Base-by-base conservation (phyloP, 306 rosid genomes). In the Glycyrrhiza uralensis region DNA sequence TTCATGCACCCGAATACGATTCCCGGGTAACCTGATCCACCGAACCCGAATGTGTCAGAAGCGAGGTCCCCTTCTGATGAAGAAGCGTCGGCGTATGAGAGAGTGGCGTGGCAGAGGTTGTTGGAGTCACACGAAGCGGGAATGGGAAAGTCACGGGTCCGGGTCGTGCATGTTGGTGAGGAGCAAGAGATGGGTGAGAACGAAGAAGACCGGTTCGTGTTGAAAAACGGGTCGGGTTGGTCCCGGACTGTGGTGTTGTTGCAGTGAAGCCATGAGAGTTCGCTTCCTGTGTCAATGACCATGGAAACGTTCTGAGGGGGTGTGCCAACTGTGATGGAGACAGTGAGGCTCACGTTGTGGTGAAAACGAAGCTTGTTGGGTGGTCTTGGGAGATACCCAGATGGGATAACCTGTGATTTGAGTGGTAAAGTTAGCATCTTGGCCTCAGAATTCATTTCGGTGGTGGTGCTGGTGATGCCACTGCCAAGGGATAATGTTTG, bases 221-320 rank as follows among this genome's bases (percentile, higher is more conserved):
- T 69, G 46, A 71, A 79, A 42, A 54, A 12, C 6, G 82, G 74
- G 62, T 71, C 29, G 44, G 36, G 46, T 17, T 1, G 1, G 49
- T 52, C 38, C 71, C 13, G 41, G 13, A 4, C 61, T 0, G 58
- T 47, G 4, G 17, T 17, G 28, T 9, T 83, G 75, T 79, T 90
- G 74, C 96, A 87, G 44, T 83, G 88, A 7, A 90, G 91, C 98
- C 98, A 92, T 9, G 96, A 88, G 58, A 92, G 96, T 57, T 90
- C 98, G 50, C 96, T 90, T 11, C 98, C 98, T 2, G 96, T 92
- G 79, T 90, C 96, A 20, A 90, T 79, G 50, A 90, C 91, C 92
- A 90, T 81, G 11, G 96, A 76, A 13, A 90, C 96, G 39, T 88
- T 88, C 69, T 92, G 96, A n/a, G 96, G 92, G 6, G 96, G 96